Conservation (phyloP, 768 basidiomycete species). For the Tricholoma bakamatsutake region DNA sequence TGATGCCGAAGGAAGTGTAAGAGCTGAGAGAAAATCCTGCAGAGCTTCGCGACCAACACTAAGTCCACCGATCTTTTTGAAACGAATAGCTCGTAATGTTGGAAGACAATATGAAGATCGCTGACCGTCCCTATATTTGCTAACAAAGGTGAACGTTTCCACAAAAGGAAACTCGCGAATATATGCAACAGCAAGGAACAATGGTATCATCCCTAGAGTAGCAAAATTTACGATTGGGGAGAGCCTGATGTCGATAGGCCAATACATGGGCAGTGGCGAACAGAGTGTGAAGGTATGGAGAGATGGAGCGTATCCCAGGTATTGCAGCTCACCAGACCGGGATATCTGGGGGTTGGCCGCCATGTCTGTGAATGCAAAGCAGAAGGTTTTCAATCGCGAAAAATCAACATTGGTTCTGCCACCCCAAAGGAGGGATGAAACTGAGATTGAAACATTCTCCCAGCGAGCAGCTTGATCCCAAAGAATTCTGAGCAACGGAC, state of each 20-base stretch:
- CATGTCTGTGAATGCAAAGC: background rate
- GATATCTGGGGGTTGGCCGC: background rate
- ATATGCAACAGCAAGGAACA: background rate
- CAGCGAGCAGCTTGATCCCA: background rate
- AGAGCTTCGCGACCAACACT: background rate
- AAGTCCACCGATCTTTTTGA: background rate
- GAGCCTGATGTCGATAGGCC: background rate
- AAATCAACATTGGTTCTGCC: background rate
- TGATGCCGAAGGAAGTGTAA: background rate
- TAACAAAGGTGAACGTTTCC: background rate
- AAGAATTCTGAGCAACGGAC: background rate
- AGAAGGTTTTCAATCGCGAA: background rate
- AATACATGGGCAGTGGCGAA: background rate
- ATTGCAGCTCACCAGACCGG: background rate
- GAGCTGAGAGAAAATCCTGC: background rate
- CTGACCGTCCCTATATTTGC: background rate
- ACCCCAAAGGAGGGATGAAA: no score
- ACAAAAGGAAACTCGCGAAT: background rate
- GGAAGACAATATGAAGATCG: background rate
- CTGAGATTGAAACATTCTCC: background rate
- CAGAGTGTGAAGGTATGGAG: background rate
- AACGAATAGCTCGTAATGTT: background rate
- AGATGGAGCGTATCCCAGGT: background rate
- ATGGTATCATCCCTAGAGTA: background rate
- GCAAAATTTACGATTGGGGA: background rate